phyloP scores from a whole-genome alignment of 1,139 yeast species.

The Yamadazyma diddensiae region DNA sequence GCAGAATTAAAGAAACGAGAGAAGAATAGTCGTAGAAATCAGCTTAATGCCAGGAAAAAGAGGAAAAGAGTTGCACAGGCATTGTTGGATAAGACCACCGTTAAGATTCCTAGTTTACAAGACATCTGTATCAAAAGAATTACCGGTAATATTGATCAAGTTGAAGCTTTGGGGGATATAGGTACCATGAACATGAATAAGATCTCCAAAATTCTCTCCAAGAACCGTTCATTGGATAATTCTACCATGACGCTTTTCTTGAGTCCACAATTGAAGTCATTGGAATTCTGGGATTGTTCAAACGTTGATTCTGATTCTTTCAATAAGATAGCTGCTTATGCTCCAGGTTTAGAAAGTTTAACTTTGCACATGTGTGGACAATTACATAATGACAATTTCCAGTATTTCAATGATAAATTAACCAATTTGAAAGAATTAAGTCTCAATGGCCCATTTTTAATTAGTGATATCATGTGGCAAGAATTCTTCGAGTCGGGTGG shows the following conservation, averaged over 20 bases:
- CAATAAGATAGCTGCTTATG: constrained; percentile 68
- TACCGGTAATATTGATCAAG: constrained; percentile 70
- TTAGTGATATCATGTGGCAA: constrained; percentile 75
- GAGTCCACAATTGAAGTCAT: constrained; percentile 49
- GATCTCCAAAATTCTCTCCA: constrained; percentile 71
- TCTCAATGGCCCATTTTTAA: constrained; percentile 85
- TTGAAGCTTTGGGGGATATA: constrained; percentile 77
- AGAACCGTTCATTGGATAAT: constrained; percentile 74
- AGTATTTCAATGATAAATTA: constrained; percentile 60
- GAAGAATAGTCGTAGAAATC: constrained; percentile 46
- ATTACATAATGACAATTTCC: constrained; percentile 71
- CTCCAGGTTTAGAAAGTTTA: constrained; percentile 68
- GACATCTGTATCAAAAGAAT: constrained; percentile 75
- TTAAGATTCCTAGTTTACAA: constrained; percentile 67
- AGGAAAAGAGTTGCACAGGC: constrained; percentile 83
- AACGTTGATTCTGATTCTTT: constrained; percentile 65
- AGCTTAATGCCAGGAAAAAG: constrained; percentile 62
- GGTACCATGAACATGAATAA: constrained; percentile 63
- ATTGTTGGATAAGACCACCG: constrained; percentile 65
- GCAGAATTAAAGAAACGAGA: constrained; percentile 42
- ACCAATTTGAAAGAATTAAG: constrained; percentile 49
- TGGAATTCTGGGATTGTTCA: constrained; percentile 93
- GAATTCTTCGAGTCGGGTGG: constrained; percentile 55
- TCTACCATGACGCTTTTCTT: constrained; percentile 71
- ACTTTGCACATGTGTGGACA: constrained; percentile 92